Evolutionary conservation across 2,329 filamentous ascomycete species (phyloP).

Genomic region (Lasiodiplodia theobromae): DNA sequence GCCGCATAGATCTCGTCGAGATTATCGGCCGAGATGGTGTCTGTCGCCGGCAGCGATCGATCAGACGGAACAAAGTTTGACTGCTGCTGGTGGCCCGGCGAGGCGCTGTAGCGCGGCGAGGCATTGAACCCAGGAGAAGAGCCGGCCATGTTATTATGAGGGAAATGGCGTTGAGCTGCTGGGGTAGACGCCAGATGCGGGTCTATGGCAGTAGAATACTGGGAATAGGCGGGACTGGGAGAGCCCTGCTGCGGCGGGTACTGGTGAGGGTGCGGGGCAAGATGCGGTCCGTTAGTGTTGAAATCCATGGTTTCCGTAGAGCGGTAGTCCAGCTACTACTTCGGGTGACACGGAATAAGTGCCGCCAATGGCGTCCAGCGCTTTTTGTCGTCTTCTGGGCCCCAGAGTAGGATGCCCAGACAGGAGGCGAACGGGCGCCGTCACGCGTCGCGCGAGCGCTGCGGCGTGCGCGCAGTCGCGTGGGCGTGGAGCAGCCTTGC

Average conservation of each 20-base stretch:
- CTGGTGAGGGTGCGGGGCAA: constrained; percentile 43
- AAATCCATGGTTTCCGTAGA: constrained; percentile 22
- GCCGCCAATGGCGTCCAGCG: constrained; percentile 1
- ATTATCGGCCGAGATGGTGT: constrained; percentile 68
- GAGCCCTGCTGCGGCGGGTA: constrained; percentile 40
- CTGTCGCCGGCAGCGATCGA: constrained; percentile 68
- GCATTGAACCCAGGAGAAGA: constrained; percentile 33
- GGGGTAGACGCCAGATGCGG: constrained; percentile 11
- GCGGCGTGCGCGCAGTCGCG: constrained; percentile 26
- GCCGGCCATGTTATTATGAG: constrained; percentile 39
- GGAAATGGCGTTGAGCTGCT: constrained; percentile 40
- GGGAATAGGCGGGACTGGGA: constrained; percentile 39
- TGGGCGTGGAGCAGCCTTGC: constrained; percentile 31
- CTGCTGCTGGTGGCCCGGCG: constrained; percentile 45
- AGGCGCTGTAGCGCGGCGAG: constrained; percentile 48
- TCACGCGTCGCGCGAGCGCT: constrained; percentile 32
- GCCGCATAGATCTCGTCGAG: constrained; percentile 83
- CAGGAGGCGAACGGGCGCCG: constrained; percentile 39
- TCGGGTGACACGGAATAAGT: background rate
- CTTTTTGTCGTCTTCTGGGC: background rate
- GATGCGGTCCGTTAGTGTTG: constrained; percentile 33
- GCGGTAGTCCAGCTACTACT: constrained; percentile 17
- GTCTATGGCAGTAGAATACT: constrained; percentile 21
- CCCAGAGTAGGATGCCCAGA: constrained; percentile 25
- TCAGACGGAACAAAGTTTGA: constrained; percentile 52